Base-by-base conservation (phyloP, 2,329 filamentous ascomycete species). In the Scopulariopsis brevicaulis region DNA sequence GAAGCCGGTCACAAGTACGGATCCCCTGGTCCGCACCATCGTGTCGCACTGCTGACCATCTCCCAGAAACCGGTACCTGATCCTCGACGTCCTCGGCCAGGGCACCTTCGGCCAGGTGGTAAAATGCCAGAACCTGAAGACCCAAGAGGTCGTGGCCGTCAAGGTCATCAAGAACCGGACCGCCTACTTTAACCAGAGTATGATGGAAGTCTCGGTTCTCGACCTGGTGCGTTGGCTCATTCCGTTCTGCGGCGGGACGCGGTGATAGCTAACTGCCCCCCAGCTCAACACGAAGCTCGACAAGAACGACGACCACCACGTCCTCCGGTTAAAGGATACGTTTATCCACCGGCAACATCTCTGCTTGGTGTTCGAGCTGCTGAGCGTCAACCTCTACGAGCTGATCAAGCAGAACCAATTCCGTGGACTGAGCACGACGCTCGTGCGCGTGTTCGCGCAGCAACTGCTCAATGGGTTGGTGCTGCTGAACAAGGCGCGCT, bases 401-500 rank as follows among this genome's bases (percentile, higher is more conserved):
- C 78, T 99, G 62, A 99, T 99, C 76, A 99, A 99, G 76, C 94
- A 99, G 73, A 99, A 99, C 69, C 94, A 99, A 69, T 99, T 99
- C 81, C 86, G 94, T 64, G 94, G 94, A 58, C 77, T 99, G 63
- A 97, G 94, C 74, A 99, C 94, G 24, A 99, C 94, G 0, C 81
- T 99, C 54, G 94, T 99, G 53, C 87, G 94, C 59, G 94, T 99
- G 22, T 99, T 99, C 73, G 94, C 94, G 14, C 94, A 99, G 71
- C 94, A 99, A 73, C 77, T 99, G 59, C 80, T 99, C 61, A 97
- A 96, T 65, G 94, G 93, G 2, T 77, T 99, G 58, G 90, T 91
- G 56, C 77, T 99, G 61, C 77, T 99, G 62, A 96, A 96, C 74
- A 99, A 97, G 74, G 94, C 94, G 35, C 89, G 94, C 62, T 74